Base-by-base conservation (phyloP, 805 yeast genomes). In the Scheffersomyces ergatensis region DNA sequence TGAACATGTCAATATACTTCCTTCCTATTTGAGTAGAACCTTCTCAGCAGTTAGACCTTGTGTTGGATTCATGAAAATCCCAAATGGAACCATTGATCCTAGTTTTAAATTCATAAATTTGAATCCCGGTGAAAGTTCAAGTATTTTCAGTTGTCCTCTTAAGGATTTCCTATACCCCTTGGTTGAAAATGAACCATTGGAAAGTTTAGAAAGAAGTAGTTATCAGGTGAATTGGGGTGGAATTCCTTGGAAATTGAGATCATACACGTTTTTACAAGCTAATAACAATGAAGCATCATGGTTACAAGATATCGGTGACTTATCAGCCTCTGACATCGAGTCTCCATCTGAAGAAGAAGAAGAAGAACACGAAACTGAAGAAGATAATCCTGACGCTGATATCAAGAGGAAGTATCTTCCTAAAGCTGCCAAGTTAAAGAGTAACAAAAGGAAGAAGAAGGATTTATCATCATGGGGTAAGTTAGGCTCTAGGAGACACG, bases 31-130 rank as follows among this genome's bases (percentile, higher is more conserved):
- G 15, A 85, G 95, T 6, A 71, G 95, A 45, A 88, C 95, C 3
- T 77, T 88, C 44, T 71, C 87, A 29, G 88, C 89, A 11, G 97
- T 92, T 3, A 72, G 83, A 36, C 98, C 98, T 0, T 77, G 89
- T 48, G 76, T 83, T 21, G 89, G 85, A 30, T 77, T 82, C 47
- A 64, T 85, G 53, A 75, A 73, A 39, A 62, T 72, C 15, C 36
- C 49, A 45, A 50, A 33, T 47, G 37, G 44, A 15, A 41, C 51
- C 4, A 42, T 48, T 16, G 12, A 17, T 12, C n/a, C 17, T 9
- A 57, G 56, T 11, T 31, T 45, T 2, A 59, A 50, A 13, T 42
- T 55, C 23, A 49, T 54, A 29, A 48, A 50, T 14, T 59, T 85
- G 39, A 85, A 85, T 47, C 90, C 90, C 2, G 95, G 90, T 13